These are phyloP conservation scores for Leucocoprinus birnbaumii DNA, from an alignment of 768 basidiomycete species.

Conservation along the genomic window DNA sequence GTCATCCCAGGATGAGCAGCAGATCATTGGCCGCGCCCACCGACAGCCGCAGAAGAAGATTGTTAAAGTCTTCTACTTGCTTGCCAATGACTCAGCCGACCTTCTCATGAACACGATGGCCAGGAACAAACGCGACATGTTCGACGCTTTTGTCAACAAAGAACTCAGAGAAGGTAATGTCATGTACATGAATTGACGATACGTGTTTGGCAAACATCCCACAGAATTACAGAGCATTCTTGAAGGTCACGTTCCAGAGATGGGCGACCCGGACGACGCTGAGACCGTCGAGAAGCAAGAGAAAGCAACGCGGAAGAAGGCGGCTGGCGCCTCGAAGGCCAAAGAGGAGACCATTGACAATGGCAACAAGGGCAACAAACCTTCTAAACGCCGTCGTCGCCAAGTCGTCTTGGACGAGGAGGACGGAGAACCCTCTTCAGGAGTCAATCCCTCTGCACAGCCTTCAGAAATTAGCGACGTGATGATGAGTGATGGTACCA, in stretches of 20 bases:
- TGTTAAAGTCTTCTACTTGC: conserved; percentile 20
- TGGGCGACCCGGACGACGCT: no score
- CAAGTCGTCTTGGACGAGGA: no score
- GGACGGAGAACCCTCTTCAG: no score
- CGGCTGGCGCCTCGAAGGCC: no score
- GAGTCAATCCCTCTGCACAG: no score
- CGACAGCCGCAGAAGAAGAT: conserved; percentile 23
- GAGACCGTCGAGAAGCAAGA: no score
- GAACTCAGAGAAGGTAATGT: not conserved
- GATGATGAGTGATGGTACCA: no score
- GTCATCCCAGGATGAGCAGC: conserved; percentile 24
- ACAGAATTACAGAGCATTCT: not conserved
- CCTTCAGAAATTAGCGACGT: no score
- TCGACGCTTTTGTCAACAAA: conserved; percentile 20
- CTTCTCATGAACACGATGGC: conserved; percentile 20
- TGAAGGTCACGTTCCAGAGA: not conserved
- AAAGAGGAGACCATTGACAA: no score
- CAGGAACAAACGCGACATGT: conserved; percentile 21
- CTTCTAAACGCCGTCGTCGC: no score
- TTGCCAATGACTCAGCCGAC: conserved; percentile 22
- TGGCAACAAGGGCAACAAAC: no score
- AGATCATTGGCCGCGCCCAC: conserved; percentile 23
- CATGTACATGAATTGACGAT: not conserved
- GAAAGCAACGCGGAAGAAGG: no score
- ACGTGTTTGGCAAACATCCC: not conserved